These are phyloP conservation scores for Tetrapisispora pingtungensis DNA, from an alignment of 805 yeast species.

Conservation along the genomic window DNA sequence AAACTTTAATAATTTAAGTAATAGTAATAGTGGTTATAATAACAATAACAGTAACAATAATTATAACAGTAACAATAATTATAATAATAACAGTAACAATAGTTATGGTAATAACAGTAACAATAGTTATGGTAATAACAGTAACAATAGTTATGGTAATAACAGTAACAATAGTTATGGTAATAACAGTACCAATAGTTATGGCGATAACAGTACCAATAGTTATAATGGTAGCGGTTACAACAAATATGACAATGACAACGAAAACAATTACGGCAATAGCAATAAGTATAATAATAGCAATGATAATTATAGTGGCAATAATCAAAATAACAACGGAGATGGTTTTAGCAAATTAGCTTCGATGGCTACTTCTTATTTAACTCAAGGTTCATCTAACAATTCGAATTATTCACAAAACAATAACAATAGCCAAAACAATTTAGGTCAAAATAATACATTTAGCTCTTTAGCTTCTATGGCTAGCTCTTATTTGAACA, in stretches of 20 bases:
- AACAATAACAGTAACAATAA: conserved; percentile 1
- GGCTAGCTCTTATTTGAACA: conserved; percentile 7
- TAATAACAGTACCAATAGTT: background rate
- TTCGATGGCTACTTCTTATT: conserved; percentile 2
- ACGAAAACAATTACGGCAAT: background rate
- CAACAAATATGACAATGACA: background rate
- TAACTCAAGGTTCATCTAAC: background rate
- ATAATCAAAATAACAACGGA: background rate
- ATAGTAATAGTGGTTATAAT: background rate
- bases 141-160: background rate
- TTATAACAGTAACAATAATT: conserved; percentile 3
- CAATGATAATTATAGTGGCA: background rate
- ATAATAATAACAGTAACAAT: background rate
- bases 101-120: background rate
- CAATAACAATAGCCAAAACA: background rate
- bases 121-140: background rate
- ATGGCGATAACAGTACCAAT: background rate
- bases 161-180: background rate
- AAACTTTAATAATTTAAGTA: background rate
- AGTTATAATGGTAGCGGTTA: background rate
- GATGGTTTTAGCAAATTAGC: conserved; percentile 2
- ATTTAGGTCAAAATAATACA: conserved; percentile 2
- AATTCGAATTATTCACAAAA: background rate
- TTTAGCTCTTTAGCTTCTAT: conserved; percentile 10
- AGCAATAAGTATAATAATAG: background rate